Base-by-base conservation (phyloP, 208 protist genomes). In the Leishmania turanica region DNA sequence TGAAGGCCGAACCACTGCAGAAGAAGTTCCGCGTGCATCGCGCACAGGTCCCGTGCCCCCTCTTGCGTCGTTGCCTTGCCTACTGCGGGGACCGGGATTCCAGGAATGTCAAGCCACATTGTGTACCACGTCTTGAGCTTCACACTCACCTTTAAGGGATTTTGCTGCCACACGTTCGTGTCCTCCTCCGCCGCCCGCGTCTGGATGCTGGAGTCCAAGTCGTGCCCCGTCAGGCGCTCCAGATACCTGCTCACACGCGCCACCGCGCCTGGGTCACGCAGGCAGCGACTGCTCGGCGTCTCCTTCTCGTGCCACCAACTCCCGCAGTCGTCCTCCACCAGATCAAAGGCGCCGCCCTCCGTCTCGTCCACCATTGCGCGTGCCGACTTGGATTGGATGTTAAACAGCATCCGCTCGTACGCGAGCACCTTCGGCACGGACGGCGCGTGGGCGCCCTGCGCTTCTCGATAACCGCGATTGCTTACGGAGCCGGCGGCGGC, bases 21-120 rank as follows among this genome's bases (percentile, higher is more conserved):
- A 17, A 95, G 79, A 60, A 78, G 56, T 85, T 96, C 93, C 13
- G 87, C 87, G 83, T 96, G 93, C 93, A 96, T 96, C 40, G 93
- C 93, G 75, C 93, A 96, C 66, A 96, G 69, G 15, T 83, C 74
- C 2, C 69, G 34, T 17, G 93, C 88, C 1, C 34, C 56, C 24
- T 78, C 65, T 31, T 86, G 74, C 60, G 79, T 88, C 56, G 84
- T 88, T 2, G 86, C 89, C 84, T 95, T 95, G 13, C 93, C 93
- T 2, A 85, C 80, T 1, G 89, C 89, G 5, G 66, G 70, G n/a
- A 93, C 51, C 2, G 27, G 31, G 13, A 80, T 68, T 34, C 75
- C 71, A 13, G 60, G 66, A 1, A 90, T 34, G 24, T 82, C 77
- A 1, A 88, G 60, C 31, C 40, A 24, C 31, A 51, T 78, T 6